A percentile compares a stretch with the other conserved stretches of the same genome.
Evolutionary conservation across 202 grass and related monocot genomes (phyloP).

Genomic region (Carex sylvatica): DNA sequence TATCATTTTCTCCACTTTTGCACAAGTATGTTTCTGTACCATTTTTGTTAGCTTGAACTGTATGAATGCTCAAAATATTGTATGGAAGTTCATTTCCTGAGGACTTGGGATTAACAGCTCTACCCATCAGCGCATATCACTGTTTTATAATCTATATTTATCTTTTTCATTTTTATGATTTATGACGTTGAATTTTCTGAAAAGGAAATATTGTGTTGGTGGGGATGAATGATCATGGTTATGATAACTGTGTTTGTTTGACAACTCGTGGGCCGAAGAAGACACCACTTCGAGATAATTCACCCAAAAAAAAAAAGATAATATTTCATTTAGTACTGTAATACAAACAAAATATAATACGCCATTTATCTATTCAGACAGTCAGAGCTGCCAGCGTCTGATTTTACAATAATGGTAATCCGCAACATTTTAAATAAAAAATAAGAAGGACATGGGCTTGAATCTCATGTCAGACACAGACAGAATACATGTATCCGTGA

Average conservation of each 20-base stretch:
- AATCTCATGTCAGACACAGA: not conserved
- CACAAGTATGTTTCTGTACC: not conserved
- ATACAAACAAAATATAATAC: not conserved
- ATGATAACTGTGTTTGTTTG: not conserved
- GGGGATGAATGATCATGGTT: not conserved
- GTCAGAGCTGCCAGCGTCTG: not conserved
- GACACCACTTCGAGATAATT: not conserved
- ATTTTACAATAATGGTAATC: not conserved
- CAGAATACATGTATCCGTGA: not conserved
- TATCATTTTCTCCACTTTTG: slow-evolving; percentile 5
- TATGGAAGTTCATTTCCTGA: not conserved
- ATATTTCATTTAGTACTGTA: not conserved
- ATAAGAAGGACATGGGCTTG: not conserved
- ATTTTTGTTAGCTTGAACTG: not conserved
- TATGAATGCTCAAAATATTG: not conserved
- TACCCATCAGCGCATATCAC: not conserved
- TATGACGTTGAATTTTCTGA: not conserved
- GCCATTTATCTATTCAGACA: not conserved
- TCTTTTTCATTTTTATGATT: not conserved
- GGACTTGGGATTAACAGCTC: not conserved
- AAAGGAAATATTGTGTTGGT: not conserved
- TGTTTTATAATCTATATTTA: not conserved
- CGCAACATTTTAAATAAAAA: not conserved
- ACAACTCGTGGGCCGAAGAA: not conserved
- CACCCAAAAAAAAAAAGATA: not conserved